These are phyloP conservation scores for Amaranthus palmeri DNA, from an alignment of 148 eudicot species.

Conservation along the genomic window DNA sequence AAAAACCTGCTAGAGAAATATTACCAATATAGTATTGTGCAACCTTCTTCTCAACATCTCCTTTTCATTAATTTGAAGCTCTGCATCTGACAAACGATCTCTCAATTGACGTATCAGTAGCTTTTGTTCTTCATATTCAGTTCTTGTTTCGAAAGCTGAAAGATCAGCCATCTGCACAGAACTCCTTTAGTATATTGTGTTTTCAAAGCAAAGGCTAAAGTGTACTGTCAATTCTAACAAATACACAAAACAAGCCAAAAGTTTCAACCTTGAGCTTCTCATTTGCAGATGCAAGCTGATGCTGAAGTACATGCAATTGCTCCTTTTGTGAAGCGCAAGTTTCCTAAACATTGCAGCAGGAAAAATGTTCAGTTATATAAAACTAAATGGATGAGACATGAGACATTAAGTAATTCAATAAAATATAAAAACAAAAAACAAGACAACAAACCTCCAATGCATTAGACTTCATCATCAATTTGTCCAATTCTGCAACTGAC, in stretches of 20 bases:
- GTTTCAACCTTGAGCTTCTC: constrained; percentile 54
- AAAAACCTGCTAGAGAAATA: neutral
- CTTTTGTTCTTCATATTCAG: constrained; percentile 47
- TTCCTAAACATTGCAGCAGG: constrained; percentile 30
- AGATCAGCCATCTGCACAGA: constrained; percentile 56
- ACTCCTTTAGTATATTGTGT: neutral
- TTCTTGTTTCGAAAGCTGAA: constrained; percentile 42
- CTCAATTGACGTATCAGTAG: constrained; percentile 32
- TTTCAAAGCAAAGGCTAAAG: neutral
- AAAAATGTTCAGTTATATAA: neutral
- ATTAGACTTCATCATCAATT: constrained; percentile 40
- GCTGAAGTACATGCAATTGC: constrained; percentile 41
- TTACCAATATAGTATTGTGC: constrained; percentile 72
- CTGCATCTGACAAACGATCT: constrained; percentile 53
- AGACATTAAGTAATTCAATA: neutral
- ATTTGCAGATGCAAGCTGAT: constrained; percentile 50
- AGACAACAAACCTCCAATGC: constrained; percentile 56
- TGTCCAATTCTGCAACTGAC: constrained; percentile 50
- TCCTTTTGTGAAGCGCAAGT: constrained; percentile 54
- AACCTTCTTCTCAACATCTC: constrained; percentile 63
- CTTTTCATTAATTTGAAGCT: constrained; percentile 51
- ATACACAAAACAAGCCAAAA: no score
- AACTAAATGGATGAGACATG: neutral
- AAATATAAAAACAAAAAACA: neutral
- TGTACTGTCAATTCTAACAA: neutral